These are phyloP conservation scores for Paxillus ammoniavirescens DNA, from an alignment of 768 basidiomycete species.

Conservation along the genomic window DNA sequence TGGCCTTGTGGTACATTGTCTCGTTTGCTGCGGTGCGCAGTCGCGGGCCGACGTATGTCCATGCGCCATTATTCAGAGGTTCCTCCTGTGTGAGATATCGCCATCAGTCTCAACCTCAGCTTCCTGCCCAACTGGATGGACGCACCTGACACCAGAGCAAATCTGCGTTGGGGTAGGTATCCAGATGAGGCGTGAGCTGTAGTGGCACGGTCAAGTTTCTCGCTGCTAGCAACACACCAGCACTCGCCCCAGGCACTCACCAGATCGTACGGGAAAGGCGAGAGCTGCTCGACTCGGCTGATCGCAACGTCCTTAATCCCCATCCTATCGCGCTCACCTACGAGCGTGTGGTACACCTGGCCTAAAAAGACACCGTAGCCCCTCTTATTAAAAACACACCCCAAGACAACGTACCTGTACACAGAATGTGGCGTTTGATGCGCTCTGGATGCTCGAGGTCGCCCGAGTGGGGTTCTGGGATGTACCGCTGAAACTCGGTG, in stretches of 20 bases:
- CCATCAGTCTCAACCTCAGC: not conserved
- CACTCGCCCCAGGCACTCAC: slow-evolving; percentile 38
- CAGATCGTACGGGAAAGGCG: slow-evolving; percentile 92
- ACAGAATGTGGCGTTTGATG: slow-evolving; percentile 85
- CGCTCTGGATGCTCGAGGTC: slow-evolving; percentile 74
- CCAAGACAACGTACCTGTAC: slow-evolving; percentile 51
- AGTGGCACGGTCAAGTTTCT: slow-evolving; percentile 3
- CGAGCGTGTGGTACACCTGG: slow-evolving; percentile 87
- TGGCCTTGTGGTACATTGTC: slow-evolving; percentile 83
- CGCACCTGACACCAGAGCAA: slow-evolving; percentile 80
- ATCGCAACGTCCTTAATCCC: slow-evolving; percentile 90
- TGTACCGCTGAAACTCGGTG: slow-evolving; percentile 85
- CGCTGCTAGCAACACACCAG: not conserved
- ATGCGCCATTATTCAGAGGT: slow-evolving; percentile 91
- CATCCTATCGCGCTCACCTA: slow-evolving; percentile 82
- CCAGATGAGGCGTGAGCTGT: slow-evolving; percentile 84
- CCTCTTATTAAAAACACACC: not conserved
- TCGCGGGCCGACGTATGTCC: slow-evolving; percentile 91
- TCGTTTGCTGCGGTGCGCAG: slow-evolving; percentile 84
- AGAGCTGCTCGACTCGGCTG: slow-evolving; percentile 86
- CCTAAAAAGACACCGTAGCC: slow-evolving; percentile 40
- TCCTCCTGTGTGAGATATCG: slow-evolving; percentile 58
- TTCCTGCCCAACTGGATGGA: not conserved
- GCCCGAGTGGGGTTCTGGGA: slow-evolving; percentile 76
- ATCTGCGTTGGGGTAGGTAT: slow-evolving; percentile 91